A percentile compares a stretch with the other conserved stretches of the same genome.
These are phyloP conservation scores for Ceratocystis ficicola DNA, from an alignment of 2,329 filamentous ascomycete species.

Conservation along the genomic window DNA sequence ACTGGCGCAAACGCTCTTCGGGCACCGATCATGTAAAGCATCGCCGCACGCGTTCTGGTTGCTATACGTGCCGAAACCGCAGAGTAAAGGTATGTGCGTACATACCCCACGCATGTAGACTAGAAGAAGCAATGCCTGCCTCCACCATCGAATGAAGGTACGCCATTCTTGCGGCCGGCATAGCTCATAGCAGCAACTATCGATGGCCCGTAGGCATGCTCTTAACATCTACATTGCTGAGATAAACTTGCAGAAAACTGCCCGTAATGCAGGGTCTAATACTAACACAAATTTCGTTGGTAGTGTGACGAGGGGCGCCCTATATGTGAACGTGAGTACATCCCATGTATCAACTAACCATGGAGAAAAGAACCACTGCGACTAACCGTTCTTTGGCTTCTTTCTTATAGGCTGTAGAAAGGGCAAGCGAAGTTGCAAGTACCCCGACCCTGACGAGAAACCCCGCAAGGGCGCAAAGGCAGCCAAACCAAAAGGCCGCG, in stretches of 20 bases:
- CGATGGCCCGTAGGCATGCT: background rate
- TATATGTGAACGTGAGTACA: conserved; percentile 59
- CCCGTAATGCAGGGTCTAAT: conserved; percentile 19
- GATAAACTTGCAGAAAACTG: background rate
- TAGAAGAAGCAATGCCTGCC: background rate
- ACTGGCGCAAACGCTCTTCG: conserved; percentile 33
- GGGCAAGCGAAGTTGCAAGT: conserved; percentile 79
- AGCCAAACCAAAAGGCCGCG: conserved; percentile 30
- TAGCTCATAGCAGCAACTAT: background rate
- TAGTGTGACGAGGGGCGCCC: conserved; percentile 87
- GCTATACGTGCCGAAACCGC: conserved; percentile 78
- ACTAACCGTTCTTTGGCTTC: conserved; percentile 10
- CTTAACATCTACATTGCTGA: background rate
- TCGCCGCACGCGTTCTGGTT: conserved; percentile 82
- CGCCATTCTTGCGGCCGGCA: background rate
- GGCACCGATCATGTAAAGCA: conserved; percentile 72
- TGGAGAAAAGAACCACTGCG: background rate
- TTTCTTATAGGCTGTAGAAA: conserved; percentile 63
- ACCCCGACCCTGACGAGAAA: conserved; percentile 54
- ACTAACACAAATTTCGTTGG: conserved; percentile 25
- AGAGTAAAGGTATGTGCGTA: conserved; percentile 57
- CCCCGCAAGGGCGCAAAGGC: background rate
- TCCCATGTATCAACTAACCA: background rate
- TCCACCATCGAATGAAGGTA: background rate
- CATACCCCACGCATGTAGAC: background rate